Conservation (phyloP, 2,329 filamentous ascomycete species). For the Penicillium glabrum region DNA sequence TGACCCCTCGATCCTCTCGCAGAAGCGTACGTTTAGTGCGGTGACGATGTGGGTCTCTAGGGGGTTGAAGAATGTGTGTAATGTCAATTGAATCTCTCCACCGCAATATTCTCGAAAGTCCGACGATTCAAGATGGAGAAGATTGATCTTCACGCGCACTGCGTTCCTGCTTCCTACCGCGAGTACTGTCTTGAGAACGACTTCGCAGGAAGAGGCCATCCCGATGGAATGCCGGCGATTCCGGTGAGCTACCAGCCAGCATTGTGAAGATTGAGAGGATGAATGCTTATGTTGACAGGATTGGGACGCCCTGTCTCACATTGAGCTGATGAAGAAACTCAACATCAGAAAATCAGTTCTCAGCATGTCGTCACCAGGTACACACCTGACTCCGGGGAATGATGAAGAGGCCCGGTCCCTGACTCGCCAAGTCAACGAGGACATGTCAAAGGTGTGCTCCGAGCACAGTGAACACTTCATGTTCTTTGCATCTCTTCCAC, state of each 20-base stretch:
- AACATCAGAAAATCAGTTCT: constrained; percentile 55
- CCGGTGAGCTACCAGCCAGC: constrained; percentile 8
- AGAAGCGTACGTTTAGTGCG: too few relatives aligned
- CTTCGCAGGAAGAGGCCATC: constrained; percentile 20
- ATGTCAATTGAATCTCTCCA: neutral
- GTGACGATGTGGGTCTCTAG: too few relatives aligned
- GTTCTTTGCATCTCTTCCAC: constrained; percentile 55
- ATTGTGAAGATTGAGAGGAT: neutral
- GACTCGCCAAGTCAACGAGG: constrained; percentile 38
- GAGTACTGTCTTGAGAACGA: constrained; percentile 22
- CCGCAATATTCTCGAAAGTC: neutral
- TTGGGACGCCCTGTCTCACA: constrained; percentile 50
- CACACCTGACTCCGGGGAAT: constrained; percentile 45
- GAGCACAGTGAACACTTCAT: constrained; percentile 43
- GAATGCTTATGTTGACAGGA: constrained; percentile 16
- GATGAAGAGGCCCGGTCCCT: constrained; percentile 36
- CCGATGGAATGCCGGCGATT: constrained; percentile 22
- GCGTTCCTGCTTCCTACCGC: constrained; percentile 17
- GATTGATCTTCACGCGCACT: constrained; percentile 21
- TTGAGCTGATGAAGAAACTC: constrained; percentile 51
- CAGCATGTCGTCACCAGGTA: constrained; percentile 56
- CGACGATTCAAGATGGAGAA: constrained; percentile 9
- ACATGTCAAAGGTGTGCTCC: constrained; percentile 25
- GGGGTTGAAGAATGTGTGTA: too few relatives aligned
- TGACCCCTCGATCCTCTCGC: neutral